Evolutionary conservation across 208 protist species (phyloP).

Genomic region (Lotmaria passim): DNA sequence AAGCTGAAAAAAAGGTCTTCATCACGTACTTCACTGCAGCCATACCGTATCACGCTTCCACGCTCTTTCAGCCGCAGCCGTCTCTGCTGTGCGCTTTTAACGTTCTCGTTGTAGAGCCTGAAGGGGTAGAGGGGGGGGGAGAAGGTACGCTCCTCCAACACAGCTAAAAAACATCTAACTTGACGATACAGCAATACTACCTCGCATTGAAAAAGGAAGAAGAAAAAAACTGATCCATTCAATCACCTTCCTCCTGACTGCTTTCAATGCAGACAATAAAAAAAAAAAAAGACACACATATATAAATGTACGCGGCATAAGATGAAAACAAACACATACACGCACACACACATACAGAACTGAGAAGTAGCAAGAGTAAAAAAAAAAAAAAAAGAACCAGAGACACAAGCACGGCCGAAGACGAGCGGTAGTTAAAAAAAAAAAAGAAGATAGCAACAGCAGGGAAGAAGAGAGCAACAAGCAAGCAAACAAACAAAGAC

Average conservation of each 20-base stretch:
- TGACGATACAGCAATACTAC: no score
- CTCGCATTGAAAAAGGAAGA: neutral
- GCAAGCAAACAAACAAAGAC: neutral
- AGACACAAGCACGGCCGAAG: neutral
- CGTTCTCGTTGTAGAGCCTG: neutral
- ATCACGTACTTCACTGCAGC: neutral
- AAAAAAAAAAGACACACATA: slow-evolving; percentile 5
- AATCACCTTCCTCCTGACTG: no score
- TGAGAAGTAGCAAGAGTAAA: slow-evolving; percentile 11
- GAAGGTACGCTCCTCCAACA: no score
- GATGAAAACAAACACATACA: slow-evolving; percentile 10
- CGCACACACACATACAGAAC: slow-evolving; percentile 14
- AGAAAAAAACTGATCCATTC: no score
- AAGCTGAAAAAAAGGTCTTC: neutral
- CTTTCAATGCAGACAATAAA: no score
- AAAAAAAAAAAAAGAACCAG: slow-evolving; percentile 11
- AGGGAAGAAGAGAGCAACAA: neutral
- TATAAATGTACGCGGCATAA: no score
- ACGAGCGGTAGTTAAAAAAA: neutral
- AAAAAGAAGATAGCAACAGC: slow-evolving; percentile 13
- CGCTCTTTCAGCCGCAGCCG: neutral
- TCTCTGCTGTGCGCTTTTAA: neutral
- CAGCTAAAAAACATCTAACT: no score
- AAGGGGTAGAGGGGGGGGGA: neutral
- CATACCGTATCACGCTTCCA: neutral